Evolutionary conservation across 2,329 filamentous ascomycete species (phyloP), one percentile per base, ranked within the genome.

Genomic region (Onygenales sp.): DNA sequence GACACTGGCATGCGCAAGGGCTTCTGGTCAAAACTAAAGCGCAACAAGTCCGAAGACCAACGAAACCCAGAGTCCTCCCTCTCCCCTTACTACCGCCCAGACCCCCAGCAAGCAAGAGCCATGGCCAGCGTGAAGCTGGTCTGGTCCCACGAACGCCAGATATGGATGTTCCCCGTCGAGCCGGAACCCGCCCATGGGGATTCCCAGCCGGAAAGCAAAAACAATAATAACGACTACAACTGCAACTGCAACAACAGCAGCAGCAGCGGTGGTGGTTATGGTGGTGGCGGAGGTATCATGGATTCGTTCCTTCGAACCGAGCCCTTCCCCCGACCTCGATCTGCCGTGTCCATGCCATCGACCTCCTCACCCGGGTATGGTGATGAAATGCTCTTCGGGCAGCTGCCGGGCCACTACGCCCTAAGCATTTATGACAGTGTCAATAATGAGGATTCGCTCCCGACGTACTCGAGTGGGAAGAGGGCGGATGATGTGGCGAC

Each of bases 371-470:
- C 3, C 21, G 21, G 53, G 21, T 48, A 50, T 4, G 53, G 55
- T 50, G 57, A 56, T 35, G 54, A 59, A 45, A 46, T 57, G 31
- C 57, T 57, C 36, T 59, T 57, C 38, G 57, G 55, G 8, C 55
- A 59, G 47, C 10, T 59, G 42, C 57, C 57, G 6, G 57, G 57
- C 27, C 57, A 59, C 51, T 58, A 59, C 39, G 33, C 38, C 6
- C 47, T 51, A 17, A 52, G 52, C 39, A n/a, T 42, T n/a, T 56
- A 46, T 48, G 47, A 51, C 43, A 35, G 46, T 14, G 35, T 42
- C 36, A 57, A 57, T 31, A 33, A 55, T 31, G 45, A 53, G 13
- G 33, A 57, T 11, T 10, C 33, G 38, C 55, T 57, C 10, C 55
- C 55, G 32, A 43, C 50, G 5, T 57, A 57, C 36, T 43, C 54